Evolutionary conservation across 2,329 filamentous ascomycete species (phyloP).

Genomic region (Colletotrichum lindemuthianum): DNA sequence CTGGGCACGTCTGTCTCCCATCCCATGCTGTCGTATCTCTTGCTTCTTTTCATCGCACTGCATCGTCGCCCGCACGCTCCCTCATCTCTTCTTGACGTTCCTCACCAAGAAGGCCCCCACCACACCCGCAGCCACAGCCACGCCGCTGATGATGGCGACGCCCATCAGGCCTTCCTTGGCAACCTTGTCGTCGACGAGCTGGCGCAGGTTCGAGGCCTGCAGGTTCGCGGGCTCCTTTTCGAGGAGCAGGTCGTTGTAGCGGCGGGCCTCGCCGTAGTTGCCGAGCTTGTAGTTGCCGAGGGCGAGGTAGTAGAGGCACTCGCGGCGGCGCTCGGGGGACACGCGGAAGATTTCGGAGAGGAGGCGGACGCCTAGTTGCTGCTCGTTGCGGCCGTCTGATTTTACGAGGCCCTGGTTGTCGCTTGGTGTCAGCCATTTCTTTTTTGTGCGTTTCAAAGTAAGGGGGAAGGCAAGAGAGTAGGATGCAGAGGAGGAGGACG

Average conservation of each 20-base stretch:
- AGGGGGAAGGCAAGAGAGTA: slow-evolving; percentile 21
- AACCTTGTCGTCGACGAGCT: slow-evolving; percentile 95
- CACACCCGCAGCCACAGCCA: slow-evolving; percentile 92
- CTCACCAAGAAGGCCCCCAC: slow-evolving; percentile 88
- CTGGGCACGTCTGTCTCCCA: not conserved
- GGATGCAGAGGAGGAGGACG: not conserved
- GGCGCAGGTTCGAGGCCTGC: slow-evolving; percentile 86
- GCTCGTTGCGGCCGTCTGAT: slow-evolving; percentile 83
- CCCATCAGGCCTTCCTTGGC: slow-evolving; percentile 93
- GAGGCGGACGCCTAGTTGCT: slow-evolving; percentile 93
- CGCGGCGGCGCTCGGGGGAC: slow-evolving; percentile 89
- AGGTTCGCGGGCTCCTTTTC: slow-evolving; percentile 92
- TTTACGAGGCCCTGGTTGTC: slow-evolving; percentile 86
- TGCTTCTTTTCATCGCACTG: not conserved
- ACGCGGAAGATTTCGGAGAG: slow-evolving; percentile 97
- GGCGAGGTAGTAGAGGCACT: slow-evolving; percentile 98
- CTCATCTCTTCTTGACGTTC: slow-evolving; percentile 71
- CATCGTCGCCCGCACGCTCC: not conserved
- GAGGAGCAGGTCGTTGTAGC: slow-evolving; percentile 92
- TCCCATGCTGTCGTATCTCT: slow-evolving; percentile 17
- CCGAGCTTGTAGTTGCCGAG: slow-evolving; percentile 98
- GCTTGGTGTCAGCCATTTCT: not conserved
- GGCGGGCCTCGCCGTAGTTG: slow-evolving; percentile 93
- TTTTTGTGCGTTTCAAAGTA: not conserved
- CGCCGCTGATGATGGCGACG: slow-evolving; percentile 92